These are phyloP conservation scores for Irpex sp. DNA, from an alignment of 1,284 basidiomycete species.

Conservation along the genomic window DNA sequence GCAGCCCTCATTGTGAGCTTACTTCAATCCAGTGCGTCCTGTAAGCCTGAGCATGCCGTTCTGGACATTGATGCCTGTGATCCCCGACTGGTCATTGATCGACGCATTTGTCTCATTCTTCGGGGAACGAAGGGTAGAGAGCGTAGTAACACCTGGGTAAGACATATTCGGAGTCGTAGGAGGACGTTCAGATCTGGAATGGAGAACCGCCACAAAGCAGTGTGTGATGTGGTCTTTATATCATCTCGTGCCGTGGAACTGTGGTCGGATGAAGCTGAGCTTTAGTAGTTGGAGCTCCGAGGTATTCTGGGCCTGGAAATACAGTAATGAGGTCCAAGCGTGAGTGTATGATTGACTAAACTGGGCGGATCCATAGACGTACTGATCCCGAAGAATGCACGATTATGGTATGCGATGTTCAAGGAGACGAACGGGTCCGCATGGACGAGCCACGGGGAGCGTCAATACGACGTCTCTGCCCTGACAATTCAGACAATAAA, in stretches of 20 bases:
- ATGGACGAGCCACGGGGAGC: not conserved
- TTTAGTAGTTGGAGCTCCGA: constrained; percentile 12
- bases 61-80: not conserved
- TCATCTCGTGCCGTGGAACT: not conserved
- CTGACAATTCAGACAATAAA: not conserved
- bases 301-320: not conserved
- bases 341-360: not conserved
- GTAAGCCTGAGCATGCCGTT: not conserved
- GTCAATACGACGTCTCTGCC: not conserved
- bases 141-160: not conserved
- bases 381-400: not conserved
- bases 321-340: not conserved
- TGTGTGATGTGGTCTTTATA: constrained; percentile 6
- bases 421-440: not conserved
- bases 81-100: not conserved
- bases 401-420: not conserved
- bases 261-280: constrained; percentile 10
- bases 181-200: not conserved
- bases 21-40: not conserved
- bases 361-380: not conserved
- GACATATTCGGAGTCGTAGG: not conserved
- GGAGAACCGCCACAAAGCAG: not conserved
- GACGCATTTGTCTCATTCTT: not conserved
- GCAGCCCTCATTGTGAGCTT: not conserved
- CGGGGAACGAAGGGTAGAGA: not conserved